Percentiles rank a stretch among this genome's conserved stretches.
Conservation (phyloP, 2,329 filamentous ascomycete genomes). For the Calonectria honghensis region DNA sequence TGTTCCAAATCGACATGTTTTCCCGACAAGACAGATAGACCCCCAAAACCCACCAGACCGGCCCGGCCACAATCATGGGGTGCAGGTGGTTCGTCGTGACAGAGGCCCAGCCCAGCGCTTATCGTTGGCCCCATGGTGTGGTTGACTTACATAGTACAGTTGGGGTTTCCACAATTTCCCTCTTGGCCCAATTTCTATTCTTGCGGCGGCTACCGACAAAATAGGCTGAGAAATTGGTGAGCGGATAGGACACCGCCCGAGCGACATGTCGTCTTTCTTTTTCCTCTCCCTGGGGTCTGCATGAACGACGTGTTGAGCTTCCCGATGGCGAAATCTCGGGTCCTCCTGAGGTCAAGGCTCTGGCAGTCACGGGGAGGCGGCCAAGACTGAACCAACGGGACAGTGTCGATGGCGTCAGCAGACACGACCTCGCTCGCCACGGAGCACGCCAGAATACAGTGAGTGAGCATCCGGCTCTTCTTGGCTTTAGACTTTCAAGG, state of each 20-base stretch:
- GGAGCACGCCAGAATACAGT: slow-evolving; percentile 34
- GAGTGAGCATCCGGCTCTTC: background rate
- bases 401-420: slow-evolving; percentile 49
- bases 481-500: slow-evolving; percentile 26
- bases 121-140: slow-evolving; percentile 32
- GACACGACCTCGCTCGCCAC: slow-evolving; percentile 46
- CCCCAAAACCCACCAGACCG: slow-evolving; percentile 20
- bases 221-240: background rate
- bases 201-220: slow-evolving; percentile 36
- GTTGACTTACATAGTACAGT: slow-evolving; percentile 27
- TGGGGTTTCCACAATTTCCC: slow-evolving; percentile 23
- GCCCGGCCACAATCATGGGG: slow-evolving; percentile 29
- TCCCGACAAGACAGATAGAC: slow-evolving; percentile 10
- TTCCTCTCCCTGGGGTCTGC: slow-evolving; percentile 8
- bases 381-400: background rate
- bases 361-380: slow-evolving; percentile 18
- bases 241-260: slow-evolving; percentile 32
- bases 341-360: slow-evolving; percentile 33
- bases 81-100: slow-evolving; percentile 22
- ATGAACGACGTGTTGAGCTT: slow-evolving; percentile 33
- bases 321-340: slow-evolving; percentile 48
- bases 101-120: slow-evolving; percentile 25
- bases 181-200: slow-evolving; percentile 25
- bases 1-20: slow-evolving; percentile 14
- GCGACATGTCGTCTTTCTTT: slow-evolving; percentile 12